Evolutionary conservation across 108 stramenopile species (phyloP), one percentile per base, ranked within the genome.

Genomic region (Thalassiosira profunda): DNA sequence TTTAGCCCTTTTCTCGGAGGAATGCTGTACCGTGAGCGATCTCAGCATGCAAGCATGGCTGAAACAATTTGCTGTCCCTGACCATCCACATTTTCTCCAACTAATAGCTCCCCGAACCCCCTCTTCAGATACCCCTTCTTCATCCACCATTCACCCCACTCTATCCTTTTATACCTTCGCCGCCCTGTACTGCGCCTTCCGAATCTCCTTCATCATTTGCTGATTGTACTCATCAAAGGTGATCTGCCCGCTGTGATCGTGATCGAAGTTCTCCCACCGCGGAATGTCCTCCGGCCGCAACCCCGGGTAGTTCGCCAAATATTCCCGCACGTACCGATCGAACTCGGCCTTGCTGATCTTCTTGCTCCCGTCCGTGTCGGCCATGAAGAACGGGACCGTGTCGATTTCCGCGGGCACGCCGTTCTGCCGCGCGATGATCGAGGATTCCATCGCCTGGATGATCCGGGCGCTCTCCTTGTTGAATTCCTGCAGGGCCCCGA

Each of bases 261-360:
- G 78, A 69, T 79, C 78, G 55, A 79, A 79, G 58, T 70, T 74
- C 45, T 79, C 78, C 72, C 72, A 79, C 49, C 51, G 53, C 5
- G 78, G 78, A 60, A 74, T 68, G 35, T 79, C 78, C 51, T 79
- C 78, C 12, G 78, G 72, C 37, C 49, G 57, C 52, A 79, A 42
- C 25, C 78, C 78, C 33, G 78, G 72, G 36, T 79, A 79, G 55
- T 79, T 79, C 58, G 57, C 47, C 59, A 79, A 69, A 53, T 79
- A 79, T 12, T 79, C 78, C 36, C 45, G 67, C 31, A 79, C 78
- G 47, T 79, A 79, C 38, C 67, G 58, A 38, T 79, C 73, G 46
- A 79, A 79, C 58, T 79, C 78, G 34, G 72, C 64, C 70, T 74
- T 74, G 33, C 78, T 79, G 62, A 79, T 79, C 58, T 74, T 74